Evolutionary conservation across 208 protist genomes (phyloP), one percentile per base, ranked within the genome.

Genomic region (Novymonas esmeraldas): DNA sequence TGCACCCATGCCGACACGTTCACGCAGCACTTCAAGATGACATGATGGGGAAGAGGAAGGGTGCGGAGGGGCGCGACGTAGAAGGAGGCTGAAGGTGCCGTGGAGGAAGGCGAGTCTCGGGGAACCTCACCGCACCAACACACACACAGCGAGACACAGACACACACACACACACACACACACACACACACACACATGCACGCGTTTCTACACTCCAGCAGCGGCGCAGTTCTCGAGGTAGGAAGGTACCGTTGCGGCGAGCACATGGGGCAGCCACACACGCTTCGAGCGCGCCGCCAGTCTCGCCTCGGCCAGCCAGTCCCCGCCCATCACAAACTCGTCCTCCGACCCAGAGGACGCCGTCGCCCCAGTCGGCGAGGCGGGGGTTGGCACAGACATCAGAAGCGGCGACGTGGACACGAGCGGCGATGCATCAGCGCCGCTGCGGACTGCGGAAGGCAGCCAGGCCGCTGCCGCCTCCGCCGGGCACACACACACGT

Each of bases 171-270:
- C 49, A 28, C 18, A 42, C 18, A 42, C 33, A 42, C 29, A 24
- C n/a, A 58, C 34, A 58, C 20, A 59, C 52, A 59, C 51, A 60
- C 52, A 36, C 2, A 26, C 6, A 2, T 34, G 36, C n/a, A 29
- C 20, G 7, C 45, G 24, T 14, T 29, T 31, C 10, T 50, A 52
- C 14, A 39, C 42, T 2, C 59, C 45, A 10, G 59, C 42, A 20
- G 55, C 50, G 7, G 62, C 44, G 33, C 62, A 76, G n/a, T 48
- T 70, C 41, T 76, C 70, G 44, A 76, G 38, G 56, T 76, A 76
- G 20, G 54, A 76, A 1, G 70, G 70, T 0, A 76, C 16, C 18
- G 61, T 48, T 5, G 44, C 18, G 0, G 61, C 22, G 38, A 70
- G 20, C 33, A 76, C 62, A 10, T 69, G 55, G 0, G 52, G 42